Conservation (phyloP, 768 basidiomycete genomes). For the Psilocybe sp. region DNA sequence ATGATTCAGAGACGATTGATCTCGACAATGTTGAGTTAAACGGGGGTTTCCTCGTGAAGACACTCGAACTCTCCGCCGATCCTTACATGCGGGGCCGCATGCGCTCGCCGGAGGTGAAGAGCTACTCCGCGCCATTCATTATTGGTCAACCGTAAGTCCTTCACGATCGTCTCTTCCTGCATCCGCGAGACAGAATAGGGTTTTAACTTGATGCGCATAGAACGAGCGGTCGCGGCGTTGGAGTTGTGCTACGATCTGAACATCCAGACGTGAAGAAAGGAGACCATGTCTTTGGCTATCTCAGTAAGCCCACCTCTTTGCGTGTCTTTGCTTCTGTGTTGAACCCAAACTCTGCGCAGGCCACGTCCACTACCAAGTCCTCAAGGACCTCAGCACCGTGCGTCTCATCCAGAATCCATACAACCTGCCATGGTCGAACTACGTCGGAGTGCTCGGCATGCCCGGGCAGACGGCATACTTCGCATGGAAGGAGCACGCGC, state of each 20-base stretch:
- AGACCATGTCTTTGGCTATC: constrained; percentile 35
- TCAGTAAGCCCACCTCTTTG: constrained; percentile 17
- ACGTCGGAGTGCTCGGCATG: constrained; percentile 53
- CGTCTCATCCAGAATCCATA: constrained; percentile 36
- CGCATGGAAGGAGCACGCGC: constrained; percentile 38
- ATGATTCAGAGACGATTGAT: constrained; percentile 46
- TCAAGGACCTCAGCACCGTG: constrained; percentile 14
- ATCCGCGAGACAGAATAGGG: background rate
- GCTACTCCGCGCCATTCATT: constrained; percentile 25
- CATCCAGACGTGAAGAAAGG: constrained; percentile 28
- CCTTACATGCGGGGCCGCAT: constrained; percentile 41
- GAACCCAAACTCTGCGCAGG: constrained; percentile 16
- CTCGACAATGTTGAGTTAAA: constrained; percentile 40
- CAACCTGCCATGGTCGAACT: constrained; percentile 45
- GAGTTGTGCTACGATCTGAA: constrained; percentile 44
- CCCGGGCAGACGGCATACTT: constrained; percentile 40
- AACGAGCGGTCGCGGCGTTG: constrained; percentile 32
- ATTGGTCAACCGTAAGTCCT: constrained; percentile 34
- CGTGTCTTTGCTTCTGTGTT: background rate
- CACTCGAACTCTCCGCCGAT: constrained; percentile 42
- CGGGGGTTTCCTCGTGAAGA: constrained; percentile 49
- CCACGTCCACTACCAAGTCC: constrained; percentile 39
- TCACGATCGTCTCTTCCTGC: too few species aligned
- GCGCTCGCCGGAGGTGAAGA: constrained; percentile 25
- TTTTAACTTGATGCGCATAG: constrained; percentile 11